These are phyloP conservation scores for Purshia tridentata DNA, from an alignment of 306 rosid species.

Conservation along the genomic window DNA sequence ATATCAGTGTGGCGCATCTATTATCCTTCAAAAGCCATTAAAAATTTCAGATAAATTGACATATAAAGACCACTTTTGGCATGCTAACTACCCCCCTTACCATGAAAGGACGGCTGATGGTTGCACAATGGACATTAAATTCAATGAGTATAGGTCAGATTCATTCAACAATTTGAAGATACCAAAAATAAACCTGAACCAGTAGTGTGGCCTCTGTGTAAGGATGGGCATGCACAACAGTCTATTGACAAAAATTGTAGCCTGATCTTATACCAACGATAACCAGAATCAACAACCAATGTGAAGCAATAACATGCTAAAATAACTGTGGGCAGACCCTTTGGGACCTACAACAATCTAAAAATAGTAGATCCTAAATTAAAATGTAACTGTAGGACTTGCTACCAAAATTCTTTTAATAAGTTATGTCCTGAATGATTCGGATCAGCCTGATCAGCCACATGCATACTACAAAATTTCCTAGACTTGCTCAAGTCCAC, in stretches of 20 bases:
- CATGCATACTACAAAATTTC: not conserved
- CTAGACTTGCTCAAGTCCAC: not conserved
- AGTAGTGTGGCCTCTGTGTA: no score
- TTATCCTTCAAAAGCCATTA: no score
- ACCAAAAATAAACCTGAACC: no score
- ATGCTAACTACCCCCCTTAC: not conserved
- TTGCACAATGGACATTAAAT: not conserved
- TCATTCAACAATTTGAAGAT: not conserved
- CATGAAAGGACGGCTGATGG: not conserved
- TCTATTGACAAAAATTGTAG: no score
- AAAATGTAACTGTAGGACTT: not conserved
- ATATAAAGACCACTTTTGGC: not conserved
- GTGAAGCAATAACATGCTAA: no score
- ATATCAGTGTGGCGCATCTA: no score
- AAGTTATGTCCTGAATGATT: not conserved
- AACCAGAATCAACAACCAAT: no score
- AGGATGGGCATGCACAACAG: no score
- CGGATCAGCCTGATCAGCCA: not conserved
- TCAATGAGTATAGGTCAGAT: not conserved
- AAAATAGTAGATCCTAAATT: not conserved
- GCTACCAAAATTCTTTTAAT: not conserved
- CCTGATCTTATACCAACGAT: no score
- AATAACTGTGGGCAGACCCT: no score
- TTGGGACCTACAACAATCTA: not conserved
- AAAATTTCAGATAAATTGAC: no score